These are phyloP conservation scores for Macrocybe sp. DNA, from an alignment of 1,284 basidiomycete species.

Conservation along the genomic window DNA sequence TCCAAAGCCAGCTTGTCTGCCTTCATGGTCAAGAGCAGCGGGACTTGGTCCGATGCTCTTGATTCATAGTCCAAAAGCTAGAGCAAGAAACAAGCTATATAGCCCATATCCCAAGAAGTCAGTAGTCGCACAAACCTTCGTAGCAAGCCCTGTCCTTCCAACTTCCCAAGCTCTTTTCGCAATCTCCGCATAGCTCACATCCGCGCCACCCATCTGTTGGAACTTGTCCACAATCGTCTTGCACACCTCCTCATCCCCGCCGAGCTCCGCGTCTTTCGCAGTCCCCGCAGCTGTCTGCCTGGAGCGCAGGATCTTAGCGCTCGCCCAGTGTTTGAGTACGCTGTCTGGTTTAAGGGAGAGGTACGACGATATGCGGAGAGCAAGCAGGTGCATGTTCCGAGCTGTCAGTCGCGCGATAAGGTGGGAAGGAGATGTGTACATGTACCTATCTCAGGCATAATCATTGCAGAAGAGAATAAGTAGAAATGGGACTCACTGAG, in stretches of 20 bases:
- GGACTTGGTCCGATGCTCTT: slow-evolving; percentile 90
- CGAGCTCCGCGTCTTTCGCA: slow-evolving; percentile 48
- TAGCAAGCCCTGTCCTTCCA: slow-evolving; percentile 82
- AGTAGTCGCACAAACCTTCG: slow-evolving; percentile 53
- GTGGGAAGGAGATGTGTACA: slow-evolving; percentile 69
- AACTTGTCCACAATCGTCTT: slow-evolving; percentile 86
- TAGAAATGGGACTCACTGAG: slow-evolving; percentile 50
- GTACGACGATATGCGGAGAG: slow-evolving; percentile 86
- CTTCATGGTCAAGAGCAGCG: slow-evolving; percentile 89
- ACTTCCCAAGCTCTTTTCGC: slow-evolving; percentile 93
- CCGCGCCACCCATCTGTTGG: slow-evolving; percentile 58
- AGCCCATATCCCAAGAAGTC: neutral
- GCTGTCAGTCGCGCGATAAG: slow-evolving; percentile 83
- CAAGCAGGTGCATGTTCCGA: slow-evolving; percentile 87
- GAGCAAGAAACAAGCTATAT: slow-evolving; percentile 1
- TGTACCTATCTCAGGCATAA: slow-evolving; percentile 52
- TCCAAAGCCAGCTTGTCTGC: slow-evolving; percentile 85
- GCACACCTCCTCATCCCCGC: slow-evolving; percentile 77
- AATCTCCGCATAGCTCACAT: slow-evolving; percentile 93
- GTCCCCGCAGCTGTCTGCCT: slow-evolving; percentile 48
- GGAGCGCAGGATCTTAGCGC: slow-evolving; percentile 81
- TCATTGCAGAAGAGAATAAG: neutral
- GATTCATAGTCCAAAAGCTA: slow-evolving; percentile 92
- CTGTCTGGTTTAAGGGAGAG: slow-evolving; percentile 80
- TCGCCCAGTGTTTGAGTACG: slow-evolving; percentile 95